These are phyloP conservation scores for Emergomyces pasteurianus DNA, from an alignment of 2,329 filamentous ascomycete genomes.

Conservation along the genomic window DNA sequence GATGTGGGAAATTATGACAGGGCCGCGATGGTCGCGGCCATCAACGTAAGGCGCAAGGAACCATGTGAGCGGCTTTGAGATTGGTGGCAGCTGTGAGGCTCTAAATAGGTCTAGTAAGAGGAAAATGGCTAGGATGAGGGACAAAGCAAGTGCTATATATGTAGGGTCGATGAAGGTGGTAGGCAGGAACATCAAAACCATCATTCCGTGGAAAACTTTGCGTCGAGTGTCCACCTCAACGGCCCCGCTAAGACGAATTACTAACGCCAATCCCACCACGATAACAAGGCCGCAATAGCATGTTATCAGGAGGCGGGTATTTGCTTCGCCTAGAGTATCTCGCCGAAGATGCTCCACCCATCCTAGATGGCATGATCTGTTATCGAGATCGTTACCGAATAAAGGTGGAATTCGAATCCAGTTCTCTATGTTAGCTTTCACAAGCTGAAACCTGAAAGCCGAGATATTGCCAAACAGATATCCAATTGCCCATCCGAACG, in stretches of 20 bases:
- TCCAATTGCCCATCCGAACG: constrained; percentile 82
- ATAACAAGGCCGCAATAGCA: constrained; percentile 65
- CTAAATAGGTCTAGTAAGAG: constrained; percentile 79
- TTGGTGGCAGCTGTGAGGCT: constrained; percentile 79
- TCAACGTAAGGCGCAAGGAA: constrained; percentile 94
- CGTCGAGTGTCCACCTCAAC: constrained; percentile 91
- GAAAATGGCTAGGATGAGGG: constrained; percentile 69
- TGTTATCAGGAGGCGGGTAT: constrained; percentile 64
- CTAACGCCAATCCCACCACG: constrained; percentile 56
- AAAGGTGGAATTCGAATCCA: constrained; percentile 62
- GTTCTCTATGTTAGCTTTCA: constrained; percentile 53
- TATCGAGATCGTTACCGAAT: constrained; percentile 19
- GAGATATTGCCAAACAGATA: constrained; percentile 76
- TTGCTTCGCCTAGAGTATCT: constrained; percentile 58
- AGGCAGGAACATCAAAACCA: constrained; percentile 90
- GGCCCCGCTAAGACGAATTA: constrained; percentile 60
- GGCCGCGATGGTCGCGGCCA: constrained; percentile 80
- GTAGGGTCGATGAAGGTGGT: constrained; percentile 76
- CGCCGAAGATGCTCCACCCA: constrained; percentile 56
- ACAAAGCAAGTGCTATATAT: constrained; percentile 69
- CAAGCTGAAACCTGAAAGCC: constrained; percentile 58
- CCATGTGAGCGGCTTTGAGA: constrained; percentile 70
- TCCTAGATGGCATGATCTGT: constrained; percentile 39
- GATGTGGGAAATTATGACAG: constrained; percentile 91
- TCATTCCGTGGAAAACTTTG: constrained; percentile 97